Conservation (phyloP, 1,284 basidiomycete species). For the Omphalotus olearius region DNA sequence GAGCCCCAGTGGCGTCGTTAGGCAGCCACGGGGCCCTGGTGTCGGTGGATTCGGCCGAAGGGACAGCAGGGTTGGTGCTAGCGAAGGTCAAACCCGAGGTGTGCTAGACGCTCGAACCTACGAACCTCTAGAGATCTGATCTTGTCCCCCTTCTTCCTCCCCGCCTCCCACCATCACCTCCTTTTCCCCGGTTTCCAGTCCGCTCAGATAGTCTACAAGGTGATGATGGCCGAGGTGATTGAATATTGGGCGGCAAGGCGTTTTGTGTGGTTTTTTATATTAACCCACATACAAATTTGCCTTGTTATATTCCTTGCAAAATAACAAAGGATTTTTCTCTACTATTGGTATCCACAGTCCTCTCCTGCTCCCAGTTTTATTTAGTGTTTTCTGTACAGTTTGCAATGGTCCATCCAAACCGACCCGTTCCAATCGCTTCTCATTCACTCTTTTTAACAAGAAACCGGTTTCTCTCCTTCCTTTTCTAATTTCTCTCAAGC, state of each 20-base stretch:
- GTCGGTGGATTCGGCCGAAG: slow-evolving; percentile 64
- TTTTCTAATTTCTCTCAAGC: slow-evolving; percentile 4
- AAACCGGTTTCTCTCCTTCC: slow-evolving; percentile 6
- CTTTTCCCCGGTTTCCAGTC: slow-evolving; percentile 21
- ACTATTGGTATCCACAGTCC: background rate
- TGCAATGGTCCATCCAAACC: slow-evolving; percentile 3
- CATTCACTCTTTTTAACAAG: slow-evolving; percentile 6
- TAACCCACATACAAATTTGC: background rate
- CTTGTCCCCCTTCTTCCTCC: background rate
- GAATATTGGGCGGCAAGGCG: slow-evolving; percentile 1
- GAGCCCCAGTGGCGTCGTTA: slow-evolving; percentile 56
- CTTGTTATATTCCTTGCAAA: background rate
- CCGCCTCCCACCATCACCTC: background rate
- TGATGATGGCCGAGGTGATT: slow-evolving; percentile 33
- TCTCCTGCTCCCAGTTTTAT: background rate
- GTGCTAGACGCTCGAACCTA: slow-evolving; percentile 78
- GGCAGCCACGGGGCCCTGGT: slow-evolving; percentile 78
- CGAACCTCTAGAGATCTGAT: slow-evolving; percentile 80
- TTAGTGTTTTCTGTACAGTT: slow-evolving; percentile 11
- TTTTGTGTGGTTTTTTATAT: slow-evolving; percentile 5
- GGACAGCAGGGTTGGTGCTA: slow-evolving; percentile 52
- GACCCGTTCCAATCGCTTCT: slow-evolving; percentile 8
- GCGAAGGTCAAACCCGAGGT: slow-evolving; percentile 54
- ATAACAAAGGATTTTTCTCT: background rate
- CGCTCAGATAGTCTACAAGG: slow-evolving; percentile 41